phyloP scores from a whole-genome alignment of 352 stramenopile genomes.

The Phytophthora syringae region DNA sequence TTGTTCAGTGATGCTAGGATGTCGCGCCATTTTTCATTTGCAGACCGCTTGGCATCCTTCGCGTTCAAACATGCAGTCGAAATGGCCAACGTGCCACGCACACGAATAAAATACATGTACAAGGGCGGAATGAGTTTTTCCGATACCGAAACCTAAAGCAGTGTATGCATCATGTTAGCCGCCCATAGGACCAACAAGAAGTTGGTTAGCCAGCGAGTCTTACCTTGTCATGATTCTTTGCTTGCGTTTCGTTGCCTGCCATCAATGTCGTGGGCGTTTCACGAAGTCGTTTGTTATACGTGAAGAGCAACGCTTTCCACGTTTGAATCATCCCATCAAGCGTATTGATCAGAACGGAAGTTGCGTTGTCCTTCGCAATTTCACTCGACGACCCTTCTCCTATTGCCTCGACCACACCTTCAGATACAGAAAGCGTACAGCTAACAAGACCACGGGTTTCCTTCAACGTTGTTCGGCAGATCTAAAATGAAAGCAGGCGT shows the following conservation, averaged over 20 bases:
- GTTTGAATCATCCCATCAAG: conserved; percentile 52
- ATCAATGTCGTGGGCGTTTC: conserved; percentile 63
- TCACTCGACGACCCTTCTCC: conserved; percentile 38
- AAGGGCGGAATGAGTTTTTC: conserved; percentile 47
- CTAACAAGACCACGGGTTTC: conserved; percentile 19
- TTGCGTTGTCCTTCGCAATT: conserved; percentile 41
- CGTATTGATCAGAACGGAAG: conserved; percentile 36
- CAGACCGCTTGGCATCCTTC: conserved; percentile 79
- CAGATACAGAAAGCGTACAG: conserved; percentile 49
- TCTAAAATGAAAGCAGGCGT: conserved; percentile 21
- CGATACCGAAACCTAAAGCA: conserved; percentile 29
- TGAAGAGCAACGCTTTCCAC: conserved; percentile 56
- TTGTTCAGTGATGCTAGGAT: conserved; percentile 57
- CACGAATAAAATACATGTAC: conserved; percentile 64
- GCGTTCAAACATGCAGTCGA: conserved; percentile 65
- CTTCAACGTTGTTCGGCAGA: conserved; percentile 29
- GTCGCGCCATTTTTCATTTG: conserved; percentile 75
- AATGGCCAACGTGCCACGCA: conserved; percentile 52
- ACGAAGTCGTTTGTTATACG: conserved; percentile 53
- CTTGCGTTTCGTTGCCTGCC: conserved; percentile 71
- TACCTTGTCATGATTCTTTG: conserved; percentile 49
- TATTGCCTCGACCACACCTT: conserved; percentile 37
- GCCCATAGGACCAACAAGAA: background rate
- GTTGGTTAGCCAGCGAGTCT: background rate
- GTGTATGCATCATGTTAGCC: background rate